These are phyloP conservation scores for Sphagnum contortum DNA, from an alignment of 225 moss, liverwort and hornwort genomes.

Conservation along the genomic window DNA sequence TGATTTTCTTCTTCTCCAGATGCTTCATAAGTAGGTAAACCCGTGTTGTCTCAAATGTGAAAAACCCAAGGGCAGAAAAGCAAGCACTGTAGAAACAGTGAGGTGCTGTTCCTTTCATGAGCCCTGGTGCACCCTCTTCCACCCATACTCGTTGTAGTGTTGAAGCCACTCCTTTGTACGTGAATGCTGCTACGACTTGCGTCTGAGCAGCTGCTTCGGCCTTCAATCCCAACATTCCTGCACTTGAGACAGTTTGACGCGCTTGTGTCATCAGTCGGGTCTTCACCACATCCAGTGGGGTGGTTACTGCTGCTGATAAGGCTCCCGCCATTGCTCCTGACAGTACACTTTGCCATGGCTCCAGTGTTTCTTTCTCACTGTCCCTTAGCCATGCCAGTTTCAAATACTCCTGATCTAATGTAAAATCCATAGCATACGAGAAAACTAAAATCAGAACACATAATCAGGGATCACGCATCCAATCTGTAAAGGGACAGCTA, in stretches of 20 bases:
- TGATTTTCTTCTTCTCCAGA: constrained; percentile 27
- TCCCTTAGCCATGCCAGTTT: constrained; percentile 66
- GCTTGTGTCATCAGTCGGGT: constrained; percentile 80
- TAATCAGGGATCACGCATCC: too few relatives aligned
- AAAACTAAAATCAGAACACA: too few relatives aligned
- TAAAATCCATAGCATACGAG: too few relatives aligned
- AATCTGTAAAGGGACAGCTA: too few relatives aligned
- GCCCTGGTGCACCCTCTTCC: constrained; percentile 55
- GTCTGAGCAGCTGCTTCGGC: constrained; percentile 74
- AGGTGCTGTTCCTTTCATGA: constrained; percentile 56
- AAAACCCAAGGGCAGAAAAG: constrained; percentile 73
- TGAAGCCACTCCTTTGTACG: constrained; percentile 58
- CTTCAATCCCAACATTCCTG: constrained; percentile 43
- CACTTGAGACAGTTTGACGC: constrained; percentile 30
- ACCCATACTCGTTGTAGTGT: constrained; percentile 58
- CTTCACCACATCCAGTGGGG: constrained; percentile 80
- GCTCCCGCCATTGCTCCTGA: constrained; percentile 73
- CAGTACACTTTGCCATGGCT: constrained; percentile 69
- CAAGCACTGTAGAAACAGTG: constrained; percentile 68
- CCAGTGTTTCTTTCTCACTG: constrained; percentile 31
- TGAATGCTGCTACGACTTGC: constrained; percentile 60
- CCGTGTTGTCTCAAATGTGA: constrained; percentile 62
- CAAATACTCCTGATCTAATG: constrained; percentile 46
- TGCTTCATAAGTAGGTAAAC: constrained; percentile 47
- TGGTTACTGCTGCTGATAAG: constrained; percentile 59